A percentile compares a stretch with the other conserved stretches of the same genome.
These are phyloP conservation scores for Spongiforma sp. DNA, from an alignment of 1,284 basidiomycete species.

Conservation along the genomic window DNA sequence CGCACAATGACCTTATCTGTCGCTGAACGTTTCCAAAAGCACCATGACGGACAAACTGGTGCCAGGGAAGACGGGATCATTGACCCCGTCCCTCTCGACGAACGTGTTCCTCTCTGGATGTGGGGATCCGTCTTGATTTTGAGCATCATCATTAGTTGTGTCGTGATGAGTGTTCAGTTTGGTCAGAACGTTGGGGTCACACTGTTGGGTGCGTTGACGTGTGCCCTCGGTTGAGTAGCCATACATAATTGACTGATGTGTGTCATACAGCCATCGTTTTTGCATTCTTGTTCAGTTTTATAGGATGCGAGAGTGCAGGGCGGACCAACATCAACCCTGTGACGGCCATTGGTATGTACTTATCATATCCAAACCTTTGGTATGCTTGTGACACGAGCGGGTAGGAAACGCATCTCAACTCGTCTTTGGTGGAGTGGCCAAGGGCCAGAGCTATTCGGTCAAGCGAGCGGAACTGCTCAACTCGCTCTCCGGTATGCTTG, in stretches of 20 bases:
- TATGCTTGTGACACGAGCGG: slow-evolving; percentile 9
- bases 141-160: slow-evolving; percentile 57
- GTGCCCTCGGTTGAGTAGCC: not conserved
- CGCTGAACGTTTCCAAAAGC: not conserved
- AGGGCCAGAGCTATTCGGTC: slow-evolving; percentile 14
- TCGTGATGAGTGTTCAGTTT: slow-evolving; percentile 62
- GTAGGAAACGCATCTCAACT: slow-evolving; percentile 22
- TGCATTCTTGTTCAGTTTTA: slow-evolving; percentile 22
- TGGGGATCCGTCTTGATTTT: slow-evolving; percentile 57
- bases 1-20: not conserved
- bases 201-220: slow-evolving; percentile 40
- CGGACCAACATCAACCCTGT: slow-evolving; percentile 21
- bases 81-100: slow-evolving; percentile 45
- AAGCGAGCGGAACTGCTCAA: slow-evolving; percentile 12
- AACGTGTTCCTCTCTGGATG: slow-evolving; percentile 60
- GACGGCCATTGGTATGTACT: slow-evolving; percentile 17
- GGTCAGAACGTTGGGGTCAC: slow-evolving; percentile 63
- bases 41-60: not conserved
- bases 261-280: slow-evolving; percentile 16
- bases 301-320: slow-evolving; percentile 19
- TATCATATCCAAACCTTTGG: not conserved
- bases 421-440: slow-evolving; percentile 14
- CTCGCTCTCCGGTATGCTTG: slow-evolving; percentile 21
- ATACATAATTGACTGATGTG: not conserved
- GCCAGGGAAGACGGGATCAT: slow-evolving; percentile 32